Evolutionary conservation across 805 yeast species (phyloP), one percentile per base, ranked within the genome.

Genomic region (Wickerhamomyces sydowiorum): DNA sequence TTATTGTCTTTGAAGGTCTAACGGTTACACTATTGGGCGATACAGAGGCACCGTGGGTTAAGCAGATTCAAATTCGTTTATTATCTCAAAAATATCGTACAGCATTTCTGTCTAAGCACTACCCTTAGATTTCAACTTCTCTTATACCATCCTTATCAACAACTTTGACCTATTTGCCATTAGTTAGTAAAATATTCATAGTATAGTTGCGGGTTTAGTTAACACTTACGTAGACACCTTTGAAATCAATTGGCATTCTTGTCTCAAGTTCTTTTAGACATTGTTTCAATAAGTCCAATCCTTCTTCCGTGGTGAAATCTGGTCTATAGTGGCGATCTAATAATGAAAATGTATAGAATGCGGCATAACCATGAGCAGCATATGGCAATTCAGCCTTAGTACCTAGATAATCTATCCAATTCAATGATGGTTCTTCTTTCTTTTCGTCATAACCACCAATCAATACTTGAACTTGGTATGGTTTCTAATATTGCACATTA

Each of bases 311-410:
- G 7, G 76, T 68, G 80, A 90, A 76, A 53, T 81, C 90, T 34
- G 80, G 72, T 60, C 82, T 76, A 66, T 90, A 89, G 65, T 89
- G 96, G 53, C 83, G 89, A 68, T 93, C 99, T 51, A 93, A 72
- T 49, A 91, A 69, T 2, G 98, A 86, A 63, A 88, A 75, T 25
- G 96, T 81, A 63, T 93, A 93, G 65, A 91, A 93, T 2, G 95
- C 96, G n/a, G 98, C 96, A 59, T 93, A 93, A 12, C 99, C 99
- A 62, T 93, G 99, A 2, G 98, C 98, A 15, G 95, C 96, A 60
- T 93, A 93, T 14, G 99, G 98, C 45, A 93, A 72, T 46, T 82
- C 87, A 14, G 82, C 95, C 51, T 82, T 79, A 3, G 99, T 86
- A 7, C 99, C 99, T 50, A 93, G 69, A 62, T 93, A 93, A 61